phyloP scores from a whole-genome alignment of 1,139 yeast genomes.

The Hanseniaspora gamundiae region DNA sequence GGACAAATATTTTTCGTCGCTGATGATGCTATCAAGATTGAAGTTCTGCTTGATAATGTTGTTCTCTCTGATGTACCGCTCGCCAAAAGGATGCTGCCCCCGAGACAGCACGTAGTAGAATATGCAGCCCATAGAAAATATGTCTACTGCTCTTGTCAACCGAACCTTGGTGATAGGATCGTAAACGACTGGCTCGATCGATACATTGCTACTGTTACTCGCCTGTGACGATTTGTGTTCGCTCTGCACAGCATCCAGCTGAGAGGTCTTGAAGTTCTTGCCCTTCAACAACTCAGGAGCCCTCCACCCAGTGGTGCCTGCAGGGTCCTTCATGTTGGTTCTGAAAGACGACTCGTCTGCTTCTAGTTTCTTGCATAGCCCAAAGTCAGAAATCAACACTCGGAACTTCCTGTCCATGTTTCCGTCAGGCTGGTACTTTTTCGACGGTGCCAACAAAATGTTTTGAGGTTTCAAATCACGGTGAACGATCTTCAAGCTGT shows the following conservation, averaged over 20 bases:
- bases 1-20: conserved; percentile 25
- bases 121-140: conserved; percentile 89
- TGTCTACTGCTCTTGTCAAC: conserved; percentile 83
- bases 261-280: conserved; percentile 14
- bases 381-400: conserved; percentile 85
- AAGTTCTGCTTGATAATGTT: conserved; percentile 71
- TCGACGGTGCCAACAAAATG: conserved; percentile 70
- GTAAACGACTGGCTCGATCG: conserved; percentile 24
- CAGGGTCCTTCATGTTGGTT: conserved; percentile 85
- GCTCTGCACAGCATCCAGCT: conserved; percentile 3
- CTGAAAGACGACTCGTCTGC: conserved; percentile 87
- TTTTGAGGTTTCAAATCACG: conserved; percentile 95
- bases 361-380: conserved; percentile 83
- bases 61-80: conserved; percentile 73
- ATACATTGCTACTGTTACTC: conserved; percentile 31
- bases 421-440: conserved; percentile 20
- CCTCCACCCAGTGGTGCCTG: conserved; percentile 98
- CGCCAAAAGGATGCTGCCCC: conserved; percentile 95
- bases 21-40: conserved; percentile 34
- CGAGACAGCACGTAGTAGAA: conserved; percentile 74
- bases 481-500: conserved; percentile 84
- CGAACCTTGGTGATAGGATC: conserved; percentile 40
- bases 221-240: conserved; percentile 20
- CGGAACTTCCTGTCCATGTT: conserved; percentile 35
- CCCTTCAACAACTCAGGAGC: conserved; percentile 78